Base-by-base conservation (phyloP, 129 eudicot genomes). In the Kitagawia praeruptora region DNA sequence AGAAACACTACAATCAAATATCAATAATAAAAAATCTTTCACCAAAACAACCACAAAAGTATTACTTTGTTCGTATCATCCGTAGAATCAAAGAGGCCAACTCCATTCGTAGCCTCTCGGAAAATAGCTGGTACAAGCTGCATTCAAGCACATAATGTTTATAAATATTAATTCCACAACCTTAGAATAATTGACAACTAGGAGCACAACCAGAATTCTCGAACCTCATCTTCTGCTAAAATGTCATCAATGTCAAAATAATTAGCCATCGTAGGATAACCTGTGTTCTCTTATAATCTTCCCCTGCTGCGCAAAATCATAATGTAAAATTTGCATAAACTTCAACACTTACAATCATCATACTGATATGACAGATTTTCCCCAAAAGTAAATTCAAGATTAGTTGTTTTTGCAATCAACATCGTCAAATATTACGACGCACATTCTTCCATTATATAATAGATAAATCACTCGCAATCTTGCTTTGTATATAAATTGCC, bases 161-260 rank as follows among this genome's bases (percentile, higher is more conserved):
- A 49, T 5, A 23, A 69, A 79, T 31, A 14, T 12, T 2, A 46
- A 23, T 27, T 53, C 7, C 49, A 69, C 56, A 45, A 54, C 39
- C 45, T 23, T n/a, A 4, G 1, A 40, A 73, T 19, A 42, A 73
- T 40, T 9, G 70, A 42, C 40, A 45, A 75, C 37, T 2, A 0
- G 9, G 19, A 23, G 69, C 47, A 76, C 2, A 42, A 64, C 16
- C 18, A 53, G 67, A 69, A 12, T 28, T 53, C 14, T 76, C 51
- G 19, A 81, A 91, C 98, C 97, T 91, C 98, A 45, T 90, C 92
- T 76, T 92, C 97, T 5, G 96, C 90, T 75, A 95, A 77, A 37
- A 95, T 92, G 80, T 92, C 98, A 85, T 92, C 91, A 80, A 91
- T 82, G 80, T 92, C 89, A 66, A 85, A 92, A 74, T 89, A 95